phyloP scores from a whole-genome alignment of 2,329 filamentous ascomycete genomes.

The Chrysoporthe cubensis region DNA sequence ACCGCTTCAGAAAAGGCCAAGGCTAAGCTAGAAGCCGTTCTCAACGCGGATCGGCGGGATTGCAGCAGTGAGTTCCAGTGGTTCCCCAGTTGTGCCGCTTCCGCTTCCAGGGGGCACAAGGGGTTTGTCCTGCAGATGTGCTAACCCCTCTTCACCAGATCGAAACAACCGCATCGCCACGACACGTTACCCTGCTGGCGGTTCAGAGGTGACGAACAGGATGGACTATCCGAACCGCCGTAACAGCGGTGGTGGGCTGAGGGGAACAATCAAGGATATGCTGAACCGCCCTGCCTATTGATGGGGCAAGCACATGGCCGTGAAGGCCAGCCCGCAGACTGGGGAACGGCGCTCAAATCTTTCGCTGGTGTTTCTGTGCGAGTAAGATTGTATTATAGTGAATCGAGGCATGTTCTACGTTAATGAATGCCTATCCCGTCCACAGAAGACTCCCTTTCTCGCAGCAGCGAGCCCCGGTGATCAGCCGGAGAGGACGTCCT shows the following conservation, averaged over 20 bases:
- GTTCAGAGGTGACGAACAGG: slow-evolving; percentile 10
- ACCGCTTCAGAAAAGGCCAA: slow-evolving; percentile 6
- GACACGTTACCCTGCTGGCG: slow-evolving; percentile 1
- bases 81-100: not conserved
- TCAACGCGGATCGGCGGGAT: slow-evolving; percentile 1
- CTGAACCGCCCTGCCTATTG: slow-evolving; percentile 9
- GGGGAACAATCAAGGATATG: slow-evolving; percentile 1
- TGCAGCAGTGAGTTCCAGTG: not conserved
- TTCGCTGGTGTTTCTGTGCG: not conserved
- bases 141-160: not conserved
- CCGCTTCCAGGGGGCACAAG: too few species aligned
- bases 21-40: not conserved
- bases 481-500: not conserved
- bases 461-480: not conserved
- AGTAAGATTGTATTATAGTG: not conserved
- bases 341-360: not conserved
- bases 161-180: not conserved
- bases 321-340: not conserved
- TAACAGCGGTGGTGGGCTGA: not conserved
- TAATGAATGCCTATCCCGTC: not conserved
- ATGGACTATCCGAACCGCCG: slow-evolving; percentile 6
- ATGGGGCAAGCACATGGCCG: not conserved
- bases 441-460: not conserved
- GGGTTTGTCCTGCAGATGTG: not conserved
- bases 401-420: not conserved